phyloP scores from a whole-genome alignment of 352 stramenopile species.

The Phytophthora pseudosyringae region DNA sequence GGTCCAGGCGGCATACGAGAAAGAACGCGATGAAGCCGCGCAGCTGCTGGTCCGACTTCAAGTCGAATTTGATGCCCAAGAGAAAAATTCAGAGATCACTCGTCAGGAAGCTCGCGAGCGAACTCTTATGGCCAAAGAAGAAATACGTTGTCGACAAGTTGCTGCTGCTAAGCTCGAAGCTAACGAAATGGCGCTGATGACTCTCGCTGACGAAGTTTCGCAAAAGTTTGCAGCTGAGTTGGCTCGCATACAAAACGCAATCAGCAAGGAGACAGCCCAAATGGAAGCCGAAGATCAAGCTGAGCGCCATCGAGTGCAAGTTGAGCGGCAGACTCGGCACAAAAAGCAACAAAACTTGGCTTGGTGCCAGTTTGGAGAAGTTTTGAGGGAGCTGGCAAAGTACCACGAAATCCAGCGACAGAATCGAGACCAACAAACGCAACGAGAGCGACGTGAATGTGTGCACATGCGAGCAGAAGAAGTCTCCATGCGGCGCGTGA shows the following conservation, averaged over 20 bases:
- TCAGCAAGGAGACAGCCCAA: slow-evolving; percentile 3
- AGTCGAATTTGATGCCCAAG: slow-evolving; percentile 27
- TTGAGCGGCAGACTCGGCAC: slow-evolving; percentile 15
- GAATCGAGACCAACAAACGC: slow-evolving; percentile 27
- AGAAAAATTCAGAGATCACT: slow-evolving; percentile 10
- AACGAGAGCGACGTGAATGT: slow-evolving; percentile 41
- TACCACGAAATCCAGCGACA: slow-evolving; percentile 25
- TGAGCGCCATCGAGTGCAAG: slow-evolving; percentile 24
- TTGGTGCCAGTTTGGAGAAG: slow-evolving; percentile 15
- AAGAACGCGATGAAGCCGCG: slow-evolving; percentile 20
- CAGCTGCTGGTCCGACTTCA: slow-evolving; percentile 25
- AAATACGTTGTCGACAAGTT: slow-evolving; percentile 3
- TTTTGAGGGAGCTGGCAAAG: slow-evolving; percentile 41
- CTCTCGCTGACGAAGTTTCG: slow-evolving; percentile 31
- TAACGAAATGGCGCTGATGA: slow-evolving; percentile 12
- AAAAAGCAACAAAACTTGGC: slow-evolving; percentile 16
- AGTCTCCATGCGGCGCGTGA: slow-evolving; percentile 30
- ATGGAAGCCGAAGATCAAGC: slow-evolving; percentile 35
- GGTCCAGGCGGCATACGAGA: slow-evolving; percentile 13
- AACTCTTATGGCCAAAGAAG: slow-evolving; percentile 24
- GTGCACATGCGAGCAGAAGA: slow-evolving; percentile 64
- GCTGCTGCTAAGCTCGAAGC: slow-evolving; percentile 22
- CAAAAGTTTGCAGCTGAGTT: neutral
- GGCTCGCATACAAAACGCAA: slow-evolving; percentile 2
- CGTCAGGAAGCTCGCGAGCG: slow-evolving; percentile 26